Evolutionary conservation across 345 rosid species (phyloP), one percentile per base, ranked within the genome.

Genomic region (Arabidopsis arenosa): DNA sequence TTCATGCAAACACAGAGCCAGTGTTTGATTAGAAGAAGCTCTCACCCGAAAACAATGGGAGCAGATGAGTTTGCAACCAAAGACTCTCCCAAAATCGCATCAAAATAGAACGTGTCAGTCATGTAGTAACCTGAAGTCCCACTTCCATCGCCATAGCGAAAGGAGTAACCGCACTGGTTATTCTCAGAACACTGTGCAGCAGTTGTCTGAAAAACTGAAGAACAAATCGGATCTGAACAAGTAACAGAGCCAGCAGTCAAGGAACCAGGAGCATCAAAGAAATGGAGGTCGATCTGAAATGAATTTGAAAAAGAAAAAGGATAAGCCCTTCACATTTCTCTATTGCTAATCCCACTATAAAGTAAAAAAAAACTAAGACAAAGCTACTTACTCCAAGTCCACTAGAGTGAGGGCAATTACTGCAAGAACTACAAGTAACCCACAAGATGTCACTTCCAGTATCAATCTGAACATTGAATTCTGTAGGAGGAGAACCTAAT

Each of bases 401-500:
- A 81, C 97, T 92, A 43, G 92, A 75, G 45, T 78, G 87, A 36
- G 98, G 98, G 74, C 97, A 94, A 70, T 92, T 80, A 72, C 63
- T 80, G 84, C 98, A 92, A 60, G 96, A 82, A 78, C 83, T 82
- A 76, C 98, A 94, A 79, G 87, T 79, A 37, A 94, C 92, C 98
- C 98, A 94, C 77, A 94, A 82, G 68, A 92, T 86, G 49, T 94
- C 97, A 35, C 98, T 94, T 79, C 98, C 97, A 7, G 97, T 95
- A 80, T 95, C 99, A 79, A 95, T 95, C 87, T 95, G 97, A 84
- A 92, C 97, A 78, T 85, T 92, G 86, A 90, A 95, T 63, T 88
- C 99, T 84, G 86, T 88, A 43, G 99, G 96, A 75, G 99, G 99
- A 75, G 96, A 88, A 11, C 99, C 97, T 56, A 95, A 55, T 78